phyloP scores from a whole-genome alignment of 257 asterid genomes.

The Primulina eburnea region DNA sequence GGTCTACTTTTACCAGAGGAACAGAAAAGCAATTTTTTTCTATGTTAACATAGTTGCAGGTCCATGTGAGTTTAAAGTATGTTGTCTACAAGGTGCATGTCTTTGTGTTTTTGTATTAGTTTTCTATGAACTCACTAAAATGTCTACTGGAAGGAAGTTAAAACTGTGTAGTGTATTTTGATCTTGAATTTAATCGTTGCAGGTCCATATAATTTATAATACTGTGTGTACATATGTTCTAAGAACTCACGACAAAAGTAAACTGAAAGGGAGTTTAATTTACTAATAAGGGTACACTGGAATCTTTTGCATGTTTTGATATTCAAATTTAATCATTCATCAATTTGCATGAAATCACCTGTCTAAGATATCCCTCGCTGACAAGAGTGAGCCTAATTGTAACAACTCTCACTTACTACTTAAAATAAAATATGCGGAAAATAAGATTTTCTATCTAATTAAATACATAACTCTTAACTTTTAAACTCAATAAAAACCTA shows the following conservation, averaged over 20 bases:
- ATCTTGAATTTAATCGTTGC: neutral
- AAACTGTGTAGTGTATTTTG: neutral
- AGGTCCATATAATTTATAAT: neutral
- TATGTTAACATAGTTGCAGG: neutral
- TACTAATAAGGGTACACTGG: neutral
- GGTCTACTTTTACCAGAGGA: neutral
- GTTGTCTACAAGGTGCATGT: neutral
- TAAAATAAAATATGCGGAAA: too few species aligned
- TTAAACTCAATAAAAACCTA: too few species aligned
- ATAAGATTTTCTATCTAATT: too few species aligned
- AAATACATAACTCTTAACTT: too few species aligned
- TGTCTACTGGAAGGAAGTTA: neutral
- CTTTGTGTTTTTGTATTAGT: neutral
- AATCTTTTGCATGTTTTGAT: neutral
- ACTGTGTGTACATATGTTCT: neutral
- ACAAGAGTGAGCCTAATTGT: neutral
- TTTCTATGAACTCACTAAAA: constrained; percentile 7
- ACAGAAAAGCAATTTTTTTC: neutral
- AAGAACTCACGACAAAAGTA: neutral
- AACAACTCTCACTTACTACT: too few species aligned
- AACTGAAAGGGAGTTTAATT: neutral
- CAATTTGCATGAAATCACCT: constrained; percentile 3
- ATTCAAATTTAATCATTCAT: neutral
- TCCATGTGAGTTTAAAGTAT: constrained; percentile 1
- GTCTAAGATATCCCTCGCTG: neutral